Evolutionary conservation across 768 basidiomycete genomes (phyloP).

Genomic region (Candolleomyces efflorescens): DNA sequence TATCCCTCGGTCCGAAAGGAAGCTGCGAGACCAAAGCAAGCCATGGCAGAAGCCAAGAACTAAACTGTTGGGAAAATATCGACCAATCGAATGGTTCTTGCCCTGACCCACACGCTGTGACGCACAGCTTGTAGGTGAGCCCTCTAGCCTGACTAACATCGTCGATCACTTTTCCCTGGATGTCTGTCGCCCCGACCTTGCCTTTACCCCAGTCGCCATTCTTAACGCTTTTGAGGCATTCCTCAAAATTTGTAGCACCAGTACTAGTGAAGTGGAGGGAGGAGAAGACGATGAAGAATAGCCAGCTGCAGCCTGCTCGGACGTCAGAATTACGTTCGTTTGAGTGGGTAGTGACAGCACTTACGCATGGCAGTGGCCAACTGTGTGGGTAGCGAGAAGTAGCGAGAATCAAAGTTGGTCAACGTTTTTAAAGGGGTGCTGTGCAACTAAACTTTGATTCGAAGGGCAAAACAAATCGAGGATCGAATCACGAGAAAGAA

Average conservation of each 20-base stretch:
- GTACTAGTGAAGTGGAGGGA: background rate
- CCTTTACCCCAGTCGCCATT: slow-evolving; percentile 11
- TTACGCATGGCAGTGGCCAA: background rate
- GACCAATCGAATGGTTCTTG: slow-evolving; percentile 27
- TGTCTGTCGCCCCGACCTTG: slow-evolving; percentile 20
- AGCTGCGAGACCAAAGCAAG: slow-evolving; percentile 45
- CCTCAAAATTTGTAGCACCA: slow-evolving; percentile 9
- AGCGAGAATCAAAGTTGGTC: no score
- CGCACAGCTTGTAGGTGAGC: slow-evolving; percentile 27
- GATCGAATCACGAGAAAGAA: no score
- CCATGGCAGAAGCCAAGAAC: slow-evolving; percentile 45
- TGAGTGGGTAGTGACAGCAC: background rate
- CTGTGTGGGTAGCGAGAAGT: no score
- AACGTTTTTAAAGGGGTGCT: no score
- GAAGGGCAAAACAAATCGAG: no score
- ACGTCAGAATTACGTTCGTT: background rate
- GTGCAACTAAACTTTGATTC: no score
- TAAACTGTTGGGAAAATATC: slow-evolving; percentile 34
- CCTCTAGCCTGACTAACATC: slow-evolving; percentile 20
- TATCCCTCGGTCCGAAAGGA: slow-evolving; percentile 40
- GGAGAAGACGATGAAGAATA: background rate
- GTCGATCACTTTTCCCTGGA: slow-evolving; percentile 19
- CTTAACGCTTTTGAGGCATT: slow-evolving; percentile 18
- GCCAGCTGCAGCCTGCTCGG: background rate
- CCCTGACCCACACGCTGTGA: slow-evolving; percentile 21